Percentiles rank a stretch among this genome's conserved stretches.
Conservation (phyloP, 2,329 filamentous ascomycete genomes). For the Penicillium hesseltinei region DNA sequence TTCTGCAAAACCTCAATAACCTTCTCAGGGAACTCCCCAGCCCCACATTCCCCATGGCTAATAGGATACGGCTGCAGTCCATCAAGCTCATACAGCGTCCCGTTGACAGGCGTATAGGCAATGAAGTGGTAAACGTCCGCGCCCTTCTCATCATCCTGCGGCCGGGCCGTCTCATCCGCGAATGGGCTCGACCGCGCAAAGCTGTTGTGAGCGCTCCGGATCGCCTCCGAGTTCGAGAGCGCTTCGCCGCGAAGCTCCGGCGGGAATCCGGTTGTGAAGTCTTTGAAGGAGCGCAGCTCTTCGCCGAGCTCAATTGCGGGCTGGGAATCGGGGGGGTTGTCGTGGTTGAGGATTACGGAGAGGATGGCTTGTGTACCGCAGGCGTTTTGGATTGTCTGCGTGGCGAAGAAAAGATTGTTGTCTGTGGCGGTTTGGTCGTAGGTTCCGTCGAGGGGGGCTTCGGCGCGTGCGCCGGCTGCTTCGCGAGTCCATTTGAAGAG, state of each 20-base stretch:
- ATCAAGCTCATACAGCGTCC: constrained; percentile 87
- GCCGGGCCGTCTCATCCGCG: constrained; percentile 79
- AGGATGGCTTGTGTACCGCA: constrained; percentile 95
- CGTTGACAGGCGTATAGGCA: constrained; percentile 80
- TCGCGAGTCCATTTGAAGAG: constrained; percentile 78
- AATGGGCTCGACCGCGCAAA: constrained; percentile 89
- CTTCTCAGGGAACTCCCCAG: constrained; percentile 70
- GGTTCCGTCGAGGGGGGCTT: constrained; percentile 72
- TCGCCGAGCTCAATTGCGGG: constrained; percentile 66
- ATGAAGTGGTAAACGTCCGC: constrained; percentile 94
- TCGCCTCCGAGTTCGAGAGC: constrained; percentile 67
- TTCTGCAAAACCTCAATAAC: constrained; percentile 85
- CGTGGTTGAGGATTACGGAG: constrained; percentile 85
- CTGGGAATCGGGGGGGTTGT: constrained; percentile 31
- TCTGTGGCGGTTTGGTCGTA: constrained; percentile 76
- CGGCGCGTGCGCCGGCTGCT: constrained; percentile 64
- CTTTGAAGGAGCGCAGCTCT: constrained; percentile 73
- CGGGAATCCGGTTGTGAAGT: constrained; percentile 82
- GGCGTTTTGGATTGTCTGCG: constrained; percentile 97
- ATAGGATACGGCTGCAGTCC: constrained; percentile 92
- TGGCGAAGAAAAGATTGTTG: constrained; percentile 79
- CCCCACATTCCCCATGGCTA: constrained; percentile 71
- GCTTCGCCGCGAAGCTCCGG: constrained; percentile 70
- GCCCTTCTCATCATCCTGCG: constrained; percentile 66
- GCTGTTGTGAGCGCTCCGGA: constrained; percentile 80